Evolutionary conservation across 164 flowering plant genomes (phyloP).

Genomic region (Stephania japonica): DNA sequence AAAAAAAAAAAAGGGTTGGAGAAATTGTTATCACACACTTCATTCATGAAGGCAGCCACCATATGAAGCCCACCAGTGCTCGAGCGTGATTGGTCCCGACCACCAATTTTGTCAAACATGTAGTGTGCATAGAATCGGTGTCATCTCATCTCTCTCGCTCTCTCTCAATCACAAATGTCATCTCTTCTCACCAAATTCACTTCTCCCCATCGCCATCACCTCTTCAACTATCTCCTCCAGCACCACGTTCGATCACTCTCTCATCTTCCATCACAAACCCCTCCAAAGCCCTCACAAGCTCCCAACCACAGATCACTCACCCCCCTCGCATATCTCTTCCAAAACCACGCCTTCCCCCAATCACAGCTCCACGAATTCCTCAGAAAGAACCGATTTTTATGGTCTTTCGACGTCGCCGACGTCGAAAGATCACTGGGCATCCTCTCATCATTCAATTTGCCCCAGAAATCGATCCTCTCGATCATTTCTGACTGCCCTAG

Average conservation of each 20-base stretch:
- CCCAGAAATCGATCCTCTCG: conserved; percentile 41
- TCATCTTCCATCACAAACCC: conserved; percentile 1
- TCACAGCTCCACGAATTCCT: conserved; percentile 39
- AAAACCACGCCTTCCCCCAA: conserved; percentile 55
- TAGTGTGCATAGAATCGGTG: too few relatives aligned
- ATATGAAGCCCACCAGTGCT: too few relatives aligned
- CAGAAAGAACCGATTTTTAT: conserved; percentile 34
- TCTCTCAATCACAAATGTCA: too few relatives aligned
- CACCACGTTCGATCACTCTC: conserved; percentile 15
- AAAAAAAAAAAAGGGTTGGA: too few relatives aligned
- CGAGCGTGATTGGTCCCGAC: too few relatives aligned
- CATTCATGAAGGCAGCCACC: too few relatives aligned
- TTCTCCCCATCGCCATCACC: too few relatives aligned
- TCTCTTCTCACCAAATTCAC: too few relatives aligned
- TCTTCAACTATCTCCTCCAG: not conserved
- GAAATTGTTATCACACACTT: too few relatives aligned
- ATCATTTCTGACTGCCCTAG: conserved; percentile 47
- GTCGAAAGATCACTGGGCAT: conserved; percentile 44
- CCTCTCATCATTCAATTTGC: conserved; percentile 40
- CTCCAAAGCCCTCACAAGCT: conserved; percentile 9
- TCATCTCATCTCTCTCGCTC: too few relatives aligned
- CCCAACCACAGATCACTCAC: conserved; percentile 29
- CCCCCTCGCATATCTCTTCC: conserved; percentile 41
- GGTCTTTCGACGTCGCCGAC: conserved; percentile 24
- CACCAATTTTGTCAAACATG: too few relatives aligned